Conservation (phyloP, 1,139 yeast genomes). For the Hansenula anomala region DNA sequence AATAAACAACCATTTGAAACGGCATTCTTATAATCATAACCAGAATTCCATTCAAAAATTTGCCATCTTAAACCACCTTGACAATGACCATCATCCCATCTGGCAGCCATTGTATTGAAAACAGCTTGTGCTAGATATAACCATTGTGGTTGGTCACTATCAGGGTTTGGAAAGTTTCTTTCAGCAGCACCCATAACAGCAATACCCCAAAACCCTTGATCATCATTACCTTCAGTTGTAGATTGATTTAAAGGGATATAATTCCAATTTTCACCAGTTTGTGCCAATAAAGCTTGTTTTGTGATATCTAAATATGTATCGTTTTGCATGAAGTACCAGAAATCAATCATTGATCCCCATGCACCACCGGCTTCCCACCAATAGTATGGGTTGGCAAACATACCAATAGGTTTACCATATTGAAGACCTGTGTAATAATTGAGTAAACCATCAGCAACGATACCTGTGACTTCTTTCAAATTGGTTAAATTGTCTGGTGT, state of each 20-base stretch:
- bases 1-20: slow-evolving; percentile 89
- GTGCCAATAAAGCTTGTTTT: slow-evolving; percentile 62
- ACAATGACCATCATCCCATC: slow-evolving; percentile 79
- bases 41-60: slow-evolving; percentile 90
- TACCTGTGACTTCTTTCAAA: slow-evolving; percentile 46
- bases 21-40: slow-evolving; percentile 87
- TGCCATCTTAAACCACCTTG: slow-evolving; percentile 96
- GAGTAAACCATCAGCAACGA: slow-evolving; percentile 63
- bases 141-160: slow-evolving; percentile 60
- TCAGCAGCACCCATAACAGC: slow-evolving; percentile 92
- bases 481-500: slow-evolving; percentile 33
- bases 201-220: slow-evolving; percentile 95
- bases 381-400: slow-evolving; percentile 83
- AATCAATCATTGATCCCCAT: slow-evolving; percentile 83
- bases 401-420: slow-evolving; percentile 75
- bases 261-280: slow-evolving; percentile 70
- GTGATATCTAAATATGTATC: slow-evolving; percentile 59
- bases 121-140: slow-evolving; percentile 71
- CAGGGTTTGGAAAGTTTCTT: slow-evolving; percentile 79
- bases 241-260: slow-evolving; percentile 88
- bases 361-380: slow-evolving; percentile 99
- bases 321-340: slow-evolving; percentile 67
- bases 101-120: slow-evolving; percentile 80
- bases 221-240: slow-evolving; percentile 97
- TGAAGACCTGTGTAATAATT: slow-evolving; percentile 76